These are phyloP conservation scores for Aspergillus sp. DNA, from an alignment of 2,329 filamentous ascomycete species.

Conservation along the genomic window DNA sequence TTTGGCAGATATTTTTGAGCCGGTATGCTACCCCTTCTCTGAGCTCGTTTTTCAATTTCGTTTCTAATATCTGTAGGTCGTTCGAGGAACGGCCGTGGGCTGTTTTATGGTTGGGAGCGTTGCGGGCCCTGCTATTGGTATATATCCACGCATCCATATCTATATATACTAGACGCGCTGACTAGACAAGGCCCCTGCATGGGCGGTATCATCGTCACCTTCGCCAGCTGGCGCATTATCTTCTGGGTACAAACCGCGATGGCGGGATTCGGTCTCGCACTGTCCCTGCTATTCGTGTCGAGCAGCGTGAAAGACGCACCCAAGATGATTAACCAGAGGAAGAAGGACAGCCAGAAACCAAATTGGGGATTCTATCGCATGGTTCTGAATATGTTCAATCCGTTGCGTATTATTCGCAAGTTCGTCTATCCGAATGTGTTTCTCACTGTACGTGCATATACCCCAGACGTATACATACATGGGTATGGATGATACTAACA, in stretches of 20 bases:
- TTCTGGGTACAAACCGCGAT: conserved; percentile 70
- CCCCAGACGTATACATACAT: neutral
- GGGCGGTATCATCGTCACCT: conserved; percentile 71
- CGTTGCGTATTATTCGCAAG: conserved; percentile 51
- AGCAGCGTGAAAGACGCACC: conserved; percentile 47
- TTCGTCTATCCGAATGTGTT: conserved; percentile 63
- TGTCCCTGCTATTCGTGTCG: conserved; percentile 59
- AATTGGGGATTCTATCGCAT: conserved; percentile 35
- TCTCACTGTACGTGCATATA: conserved; percentile 41
- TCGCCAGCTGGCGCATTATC: conserved; percentile 63
- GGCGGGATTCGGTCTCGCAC: conserved; percentile 50
- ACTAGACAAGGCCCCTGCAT: conserved; percentile 44
- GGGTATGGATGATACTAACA: neutral
- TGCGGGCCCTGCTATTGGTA: conserved; percentile 37
- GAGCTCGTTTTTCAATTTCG: neutral
- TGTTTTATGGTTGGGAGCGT: conserved; percentile 39
- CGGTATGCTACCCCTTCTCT: conserved; percentile 14
- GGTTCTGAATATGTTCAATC: conserved; percentile 46
- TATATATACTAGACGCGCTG: too few species aligned
- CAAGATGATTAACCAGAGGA: conserved; percentile 37
- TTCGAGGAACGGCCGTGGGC: conserved; percentile 38
- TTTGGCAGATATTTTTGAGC: conserved; percentile 33
- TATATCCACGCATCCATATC: neutral
- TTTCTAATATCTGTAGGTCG: conserved; percentile 15
- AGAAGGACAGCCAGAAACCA: conserved; percentile 43